A percentile compares a stretch with the other conserved stretches of the same genome.
Conservation (phyloP, 2,329 filamentous ascomycete genomes). For the Fusarium devonianum region DNA sequence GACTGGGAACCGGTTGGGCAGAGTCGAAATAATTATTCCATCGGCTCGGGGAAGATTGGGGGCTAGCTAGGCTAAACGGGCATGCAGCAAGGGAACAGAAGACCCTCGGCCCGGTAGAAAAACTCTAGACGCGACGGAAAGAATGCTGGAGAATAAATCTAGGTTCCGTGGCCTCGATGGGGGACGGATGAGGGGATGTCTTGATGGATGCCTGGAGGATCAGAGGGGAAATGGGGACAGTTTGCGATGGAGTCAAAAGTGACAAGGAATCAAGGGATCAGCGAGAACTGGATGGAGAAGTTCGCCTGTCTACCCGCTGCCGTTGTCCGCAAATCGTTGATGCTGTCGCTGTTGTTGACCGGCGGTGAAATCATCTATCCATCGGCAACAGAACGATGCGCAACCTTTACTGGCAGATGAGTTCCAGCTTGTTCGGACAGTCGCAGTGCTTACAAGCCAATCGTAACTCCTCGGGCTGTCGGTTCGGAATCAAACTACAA, state of each 20-base stretch:
- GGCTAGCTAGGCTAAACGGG: constrained; percentile 23
- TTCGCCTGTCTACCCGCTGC: neutral
- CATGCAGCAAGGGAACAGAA: constrained; percentile 11
- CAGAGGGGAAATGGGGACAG: neutral
- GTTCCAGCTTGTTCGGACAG: neutral
- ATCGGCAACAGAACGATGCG: neutral
- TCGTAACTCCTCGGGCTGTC: neutral
- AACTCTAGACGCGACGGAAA: neutral
- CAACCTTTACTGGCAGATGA: neutral
- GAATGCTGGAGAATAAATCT: neutral
- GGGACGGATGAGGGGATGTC: neutral
- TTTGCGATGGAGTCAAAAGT: neutral
- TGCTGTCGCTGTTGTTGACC: neutral
- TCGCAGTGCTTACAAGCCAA: neutral
- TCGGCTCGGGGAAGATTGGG: neutral
- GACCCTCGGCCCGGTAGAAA: neutral
- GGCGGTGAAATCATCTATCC: neutral
- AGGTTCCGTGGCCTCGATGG: neutral
- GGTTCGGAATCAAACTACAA: neutral
- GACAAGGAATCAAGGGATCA: no score
- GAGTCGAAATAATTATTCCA: neutral
- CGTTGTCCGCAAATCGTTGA: neutral
- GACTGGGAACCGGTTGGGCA: no score
- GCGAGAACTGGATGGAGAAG: neutral
- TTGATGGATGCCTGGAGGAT: neutral